These are phyloP conservation scores for Podaxis mareebaensis DNA, from an alignment of 768 basidiomycete genomes.

Conservation along the genomic window DNA sequence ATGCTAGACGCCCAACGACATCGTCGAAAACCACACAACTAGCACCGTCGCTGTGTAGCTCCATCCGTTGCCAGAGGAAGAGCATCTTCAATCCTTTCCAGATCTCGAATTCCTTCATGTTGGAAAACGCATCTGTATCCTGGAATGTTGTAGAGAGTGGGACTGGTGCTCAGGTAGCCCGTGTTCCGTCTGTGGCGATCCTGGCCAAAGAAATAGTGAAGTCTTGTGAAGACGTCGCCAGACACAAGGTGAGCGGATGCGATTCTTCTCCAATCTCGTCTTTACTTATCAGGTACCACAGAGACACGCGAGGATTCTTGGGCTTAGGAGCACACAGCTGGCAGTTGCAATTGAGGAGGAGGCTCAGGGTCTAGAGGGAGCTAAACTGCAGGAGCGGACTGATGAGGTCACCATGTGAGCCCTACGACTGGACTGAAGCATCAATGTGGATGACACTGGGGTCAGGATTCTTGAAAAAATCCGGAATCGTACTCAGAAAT, in stretches of 20 bases:
- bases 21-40: background rate
- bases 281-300: constrained; percentile 20
- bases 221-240: constrained; percentile 44
- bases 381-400: constrained; percentile 36
- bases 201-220: constrained; percentile 43
- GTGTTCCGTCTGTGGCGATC: constrained; percentile 46
- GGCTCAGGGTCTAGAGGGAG: constrained; percentile 36
- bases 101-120: background rate
- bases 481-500: constrained; percentile 36
- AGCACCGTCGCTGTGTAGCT: background rate
- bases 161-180: constrained; percentile 40
- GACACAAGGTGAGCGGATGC: constrained; percentile 44
- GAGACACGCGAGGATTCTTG: constrained; percentile 44
- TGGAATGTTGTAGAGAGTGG: constrained; percentile 39
- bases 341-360: constrained; percentile 41
- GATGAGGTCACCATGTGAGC: constrained; percentile 49
- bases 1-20: background rate
- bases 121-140: constrained; percentile 21
- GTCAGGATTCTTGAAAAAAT: constrained; percentile 42
- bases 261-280: background rate
- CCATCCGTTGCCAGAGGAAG: background rate
- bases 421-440: background rate
- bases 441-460: too few species aligned
- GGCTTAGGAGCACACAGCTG: constrained; percentile 40
- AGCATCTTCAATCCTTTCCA: background rate